Conservation (phyloP, 2,329 filamentous ascomycete species). For the Bipolaris oryzae region DNA sequence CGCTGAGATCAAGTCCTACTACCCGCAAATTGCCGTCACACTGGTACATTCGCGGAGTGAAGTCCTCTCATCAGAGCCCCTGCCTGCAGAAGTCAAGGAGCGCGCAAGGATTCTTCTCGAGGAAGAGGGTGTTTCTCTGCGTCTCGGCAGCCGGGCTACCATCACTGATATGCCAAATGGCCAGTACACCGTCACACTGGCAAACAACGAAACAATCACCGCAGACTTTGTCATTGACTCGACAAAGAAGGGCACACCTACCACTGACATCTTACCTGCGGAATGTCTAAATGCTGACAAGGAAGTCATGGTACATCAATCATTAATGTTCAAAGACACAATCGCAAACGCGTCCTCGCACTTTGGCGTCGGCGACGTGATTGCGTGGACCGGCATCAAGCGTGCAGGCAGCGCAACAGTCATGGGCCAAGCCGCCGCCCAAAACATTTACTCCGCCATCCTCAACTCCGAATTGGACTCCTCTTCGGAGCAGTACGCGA, state of each 20-base stretch:
- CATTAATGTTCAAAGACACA: conserved; percentile 60
- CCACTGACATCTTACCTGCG: conserved; percentile 66
- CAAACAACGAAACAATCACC: conserved; percentile 55
- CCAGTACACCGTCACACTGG: conserved; percentile 52
- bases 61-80: conserved; percentile 73
- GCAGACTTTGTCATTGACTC: conserved; percentile 73
- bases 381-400: conserved; percentile 78
- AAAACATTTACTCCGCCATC: conserved; percentile 58
- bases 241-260: conserved; percentile 67
- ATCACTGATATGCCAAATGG: conserved; percentile 38
- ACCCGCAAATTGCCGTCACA: conserved; percentile 70
- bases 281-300: conserved; percentile 67
- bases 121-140: conserved; percentile 68
- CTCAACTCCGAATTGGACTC: conserved; percentile 39
- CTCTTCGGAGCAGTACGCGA: conserved; percentile 23
- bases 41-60: conserved; percentile 74
- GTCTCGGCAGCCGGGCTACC: conserved; percentile 66
- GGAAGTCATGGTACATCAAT: conserved; percentile 65
- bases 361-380: conserved; percentile 73
- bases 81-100: conserved; percentile 73
- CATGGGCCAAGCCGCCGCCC: conserved; percentile 69
- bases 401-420: conserved; percentile 78
- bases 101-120: conserved; percentile 63
- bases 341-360: conserved; percentile 66
- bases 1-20: conserved; percentile 72